Percentiles rank a stretch among this genome's conserved stretches.
Evolutionary conservation across 306 rosid species (phyloP).

Genomic region (Trifolium pratense): DNA sequence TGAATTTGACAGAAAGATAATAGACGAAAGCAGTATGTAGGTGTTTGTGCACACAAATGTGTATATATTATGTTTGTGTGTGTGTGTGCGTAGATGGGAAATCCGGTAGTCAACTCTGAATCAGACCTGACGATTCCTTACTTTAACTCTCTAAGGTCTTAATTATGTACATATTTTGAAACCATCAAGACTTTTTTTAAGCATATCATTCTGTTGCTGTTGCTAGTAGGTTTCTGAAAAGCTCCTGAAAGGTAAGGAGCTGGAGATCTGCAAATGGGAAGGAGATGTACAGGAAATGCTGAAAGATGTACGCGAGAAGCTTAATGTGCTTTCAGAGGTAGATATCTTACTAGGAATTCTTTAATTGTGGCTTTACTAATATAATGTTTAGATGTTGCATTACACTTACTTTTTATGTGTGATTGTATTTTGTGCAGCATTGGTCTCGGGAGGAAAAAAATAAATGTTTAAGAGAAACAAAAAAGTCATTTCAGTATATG

Average conservation of each 20-base stretch:
- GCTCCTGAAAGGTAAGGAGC: conserved; percentile 73
- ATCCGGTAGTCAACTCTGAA: conserved; percentile 29
- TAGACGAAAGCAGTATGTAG: conserved; percentile 3
- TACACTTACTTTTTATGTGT: conserved; percentile 27
- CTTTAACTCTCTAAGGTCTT: background rate
- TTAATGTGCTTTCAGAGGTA: conserved; percentile 86
- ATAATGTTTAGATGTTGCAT: conserved; percentile 10
- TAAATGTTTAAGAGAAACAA: conserved; percentile 79
- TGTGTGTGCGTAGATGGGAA: background rate
- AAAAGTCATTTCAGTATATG: conserved; percentile 73
- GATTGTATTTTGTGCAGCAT: conserved; percentile 58
- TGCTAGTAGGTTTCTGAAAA: conserved; percentile 67
- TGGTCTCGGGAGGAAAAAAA: conserved; percentile 84
- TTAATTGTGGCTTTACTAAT: conserved; percentile 25
- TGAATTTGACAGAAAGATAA: conserved; percentile 12
- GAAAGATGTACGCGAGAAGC: conserved; percentile 79
- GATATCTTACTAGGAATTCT: conserved; percentile 28
- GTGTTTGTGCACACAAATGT: background rate
- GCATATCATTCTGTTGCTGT: conserved; percentile 30
- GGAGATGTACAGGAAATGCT: conserved; percentile 62
- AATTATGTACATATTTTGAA: conserved; percentile 9
- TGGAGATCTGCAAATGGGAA: conserved; percentile 79
- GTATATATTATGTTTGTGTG: conserved; percentile 15
- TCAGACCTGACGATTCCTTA: conserved; percentile 11
- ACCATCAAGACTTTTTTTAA: background rate